Evolutionary conservation across 139 green algal species (phyloP), one percentile per base, ranked within the genome.

Genomic region (Tetradesmus obliquus): DNA sequence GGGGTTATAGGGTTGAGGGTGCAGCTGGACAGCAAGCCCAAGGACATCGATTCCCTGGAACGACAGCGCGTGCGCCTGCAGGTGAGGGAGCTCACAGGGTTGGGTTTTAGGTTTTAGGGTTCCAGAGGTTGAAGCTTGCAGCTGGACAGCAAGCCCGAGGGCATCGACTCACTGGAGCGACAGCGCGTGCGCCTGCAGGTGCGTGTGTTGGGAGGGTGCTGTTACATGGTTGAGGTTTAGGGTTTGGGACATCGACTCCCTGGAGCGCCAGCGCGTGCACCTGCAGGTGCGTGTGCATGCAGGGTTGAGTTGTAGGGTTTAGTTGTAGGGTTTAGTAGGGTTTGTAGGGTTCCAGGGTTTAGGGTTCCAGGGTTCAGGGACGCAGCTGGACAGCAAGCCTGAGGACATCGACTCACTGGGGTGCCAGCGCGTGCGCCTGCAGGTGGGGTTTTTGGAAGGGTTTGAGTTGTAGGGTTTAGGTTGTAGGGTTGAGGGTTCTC

Each of bases 391-490:
- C 93, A 92, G 72, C 86, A 95, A 95, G 93, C 94, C 94, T 7
- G 98, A 99, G 92, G 92, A 94, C 80, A 98, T 99, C 32, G 97
- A 99, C 88, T 55, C 69, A 20, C 87, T 99, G 94, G 94, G 98
- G 94, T 93, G 97, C 9, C 93, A 95, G 86, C 81, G 91, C 13
- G 90, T 92, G 84, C 82, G 95, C 54, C 94, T 98, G 94, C 95
- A 96, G 92, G 94, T 98, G 60, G 1, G 72, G 17, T 45, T 45
- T 45, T 45, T 45, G 32, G 32, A 45, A 45, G 32, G 32, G 32
- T 45, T 45, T 45, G 17, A 13, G 32, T 45, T 45, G 32, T 22
- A 10, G 19, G 8, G 60, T 10, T 13, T 4, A 45, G 32, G 32
- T 45, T 45, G 32, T 45, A 45, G 32, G 32, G 32, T 45, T 45